Evolutionary conservation across 148 eudicot species (phyloP).

Genomic region (Nyssa sinensis): DNA sequence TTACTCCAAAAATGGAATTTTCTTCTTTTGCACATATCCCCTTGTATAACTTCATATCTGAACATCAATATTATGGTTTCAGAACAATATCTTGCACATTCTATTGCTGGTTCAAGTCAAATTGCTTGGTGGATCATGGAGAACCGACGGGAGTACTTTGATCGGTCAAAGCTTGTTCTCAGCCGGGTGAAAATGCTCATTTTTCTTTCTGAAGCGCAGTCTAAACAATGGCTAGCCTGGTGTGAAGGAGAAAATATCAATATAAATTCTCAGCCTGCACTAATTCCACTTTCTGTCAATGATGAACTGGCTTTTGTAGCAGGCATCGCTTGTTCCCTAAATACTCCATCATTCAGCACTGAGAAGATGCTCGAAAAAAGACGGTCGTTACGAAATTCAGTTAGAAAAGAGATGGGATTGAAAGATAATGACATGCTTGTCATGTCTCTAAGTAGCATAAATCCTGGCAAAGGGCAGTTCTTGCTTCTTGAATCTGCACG

Average conservation of each 20-base stretch:
- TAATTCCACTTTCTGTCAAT: constrained; percentile 90
- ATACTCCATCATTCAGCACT: constrained; percentile 70
- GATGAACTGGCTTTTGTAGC: constrained; percentile 97
- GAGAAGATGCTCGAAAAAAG: constrained; percentile 79
- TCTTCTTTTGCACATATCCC: not conserved
- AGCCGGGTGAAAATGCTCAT: constrained; percentile 82
- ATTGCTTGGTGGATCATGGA: constrained; percentile 99
- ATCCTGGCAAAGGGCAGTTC: constrained; percentile 90
- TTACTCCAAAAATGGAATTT: not conserved
- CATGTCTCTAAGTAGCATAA: constrained; percentile 84
- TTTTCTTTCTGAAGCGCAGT: constrained; percentile 87
- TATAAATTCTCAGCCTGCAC: constrained; percentile 49
- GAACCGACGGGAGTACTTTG: constrained; percentile 90
- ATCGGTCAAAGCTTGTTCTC: constrained; percentile 79
- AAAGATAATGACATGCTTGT: constrained; percentile 83
- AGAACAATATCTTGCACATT: constrained; percentile 71
- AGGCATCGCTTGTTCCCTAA: constrained; percentile 78
- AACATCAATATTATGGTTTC: constrained; percentile 22
- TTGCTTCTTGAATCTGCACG: constrained; percentile 85
- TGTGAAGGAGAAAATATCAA: constrained; percentile 76
- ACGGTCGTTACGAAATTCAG: constrained; percentile 58
- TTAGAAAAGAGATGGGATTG: constrained; percentile 89
- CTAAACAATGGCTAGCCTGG: constrained; percentile 92
- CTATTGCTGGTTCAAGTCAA: constrained; percentile 74
- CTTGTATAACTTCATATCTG: not conserved